These are phyloP conservation scores for Staphylotrichum longicolle DNA, from an alignment of 495 filamentous ascomycete species.

Conservation along the genomic window DNA sequence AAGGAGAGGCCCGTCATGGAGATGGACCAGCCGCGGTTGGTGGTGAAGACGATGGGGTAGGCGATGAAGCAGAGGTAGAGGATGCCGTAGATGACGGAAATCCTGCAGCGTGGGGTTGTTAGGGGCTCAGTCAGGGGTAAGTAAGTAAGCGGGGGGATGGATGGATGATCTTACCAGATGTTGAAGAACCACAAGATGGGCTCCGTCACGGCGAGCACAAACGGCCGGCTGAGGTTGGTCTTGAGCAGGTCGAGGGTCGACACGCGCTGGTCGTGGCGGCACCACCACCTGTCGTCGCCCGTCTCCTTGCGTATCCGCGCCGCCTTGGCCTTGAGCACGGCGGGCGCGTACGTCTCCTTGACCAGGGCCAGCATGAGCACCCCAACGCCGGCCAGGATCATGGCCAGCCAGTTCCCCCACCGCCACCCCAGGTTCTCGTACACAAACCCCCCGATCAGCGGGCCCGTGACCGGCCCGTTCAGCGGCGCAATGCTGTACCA, in stretches of 20 bases:
- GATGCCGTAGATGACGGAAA: conserved; percentile 61
- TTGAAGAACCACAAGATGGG: conserved; percentile 88
- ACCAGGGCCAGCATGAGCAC: conserved; percentile 53
- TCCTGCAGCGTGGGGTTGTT: conserved; percentile 30
- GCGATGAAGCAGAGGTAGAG: conserved; percentile 87
- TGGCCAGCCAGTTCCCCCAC: conserved; percentile 77
- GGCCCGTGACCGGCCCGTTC: conserved; percentile 66
- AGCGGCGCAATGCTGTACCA: conserved; percentile 77
- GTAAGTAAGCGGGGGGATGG: neutral
- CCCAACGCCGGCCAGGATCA: conserved; percentile 63
- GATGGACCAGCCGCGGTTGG: conserved; percentile 69
- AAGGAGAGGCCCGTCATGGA: conserved; percentile 75
- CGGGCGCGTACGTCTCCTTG: conserved; percentile 76
- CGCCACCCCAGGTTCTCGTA: conserved; percentile 78
- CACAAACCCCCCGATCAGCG: conserved; percentile 73
- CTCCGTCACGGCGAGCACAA: conserved; percentile 74
- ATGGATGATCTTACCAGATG: conserved; percentile 43
- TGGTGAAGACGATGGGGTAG: conserved; percentile 73
- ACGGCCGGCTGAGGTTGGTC: conserved; percentile 71
- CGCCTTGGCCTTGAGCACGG: conserved; percentile 67
- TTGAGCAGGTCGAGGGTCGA: conserved; percentile 51
- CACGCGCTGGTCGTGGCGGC: conserved; percentile 66
- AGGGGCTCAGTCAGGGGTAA: neutral
- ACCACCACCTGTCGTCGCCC: conserved; percentile 72
- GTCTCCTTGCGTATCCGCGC: conserved; percentile 68